Base-by-base conservation (phyloP, 768 basidiomycete species). In the Mycena alexandri region DNA sequence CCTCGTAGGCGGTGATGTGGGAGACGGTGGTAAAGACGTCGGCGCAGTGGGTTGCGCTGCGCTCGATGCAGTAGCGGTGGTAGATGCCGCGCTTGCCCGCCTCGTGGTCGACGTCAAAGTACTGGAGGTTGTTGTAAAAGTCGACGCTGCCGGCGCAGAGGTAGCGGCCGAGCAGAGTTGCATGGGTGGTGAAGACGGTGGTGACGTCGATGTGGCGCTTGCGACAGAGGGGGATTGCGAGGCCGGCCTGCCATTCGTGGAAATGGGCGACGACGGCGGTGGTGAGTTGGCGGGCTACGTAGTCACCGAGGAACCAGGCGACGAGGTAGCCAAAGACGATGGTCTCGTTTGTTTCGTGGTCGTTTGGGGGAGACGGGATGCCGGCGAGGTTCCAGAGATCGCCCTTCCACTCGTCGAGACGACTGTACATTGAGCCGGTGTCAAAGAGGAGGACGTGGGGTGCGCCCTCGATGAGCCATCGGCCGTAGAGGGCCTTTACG, bases 271-370 rank as follows among this genome's bases (percentile, higher is more conserved):
- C 87, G 73, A 99, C 94, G 19, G 96, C 95, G 7, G 90, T 93
- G 59, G 86, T 83, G 36, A 92, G 86, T 77, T 98, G 94, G 47
- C 89, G 89, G 29, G 92, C 75, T 44, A 94, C 90, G 75, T 94
- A 96, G 84, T 99, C 97, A 73, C 97, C 97, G n/a, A 99, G 86
- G 85, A 99, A 99, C 97, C 98, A 99, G 8, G 97, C 96, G 58
- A 97, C 93, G 69, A 99, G 90, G 79, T 99, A 99, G 16, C 97
- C 97, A 80, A 99, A 96, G 61, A 98, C 84, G 78, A 99, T 96
- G 24, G 96, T 92, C 76, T 99, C 97, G 84, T 99, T 99, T 24
- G 98, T 99, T 79, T 99, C 97, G 75, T 93, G 91, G 79, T 99
- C 97, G 73, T 94, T 94, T 2, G 96, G 94, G 19, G 98, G 98